Evolutionary conservation across 331 rosid species (phyloP), one percentile per base, ranked within the genome.

Genomic region (Malus hybrid): DNA sequence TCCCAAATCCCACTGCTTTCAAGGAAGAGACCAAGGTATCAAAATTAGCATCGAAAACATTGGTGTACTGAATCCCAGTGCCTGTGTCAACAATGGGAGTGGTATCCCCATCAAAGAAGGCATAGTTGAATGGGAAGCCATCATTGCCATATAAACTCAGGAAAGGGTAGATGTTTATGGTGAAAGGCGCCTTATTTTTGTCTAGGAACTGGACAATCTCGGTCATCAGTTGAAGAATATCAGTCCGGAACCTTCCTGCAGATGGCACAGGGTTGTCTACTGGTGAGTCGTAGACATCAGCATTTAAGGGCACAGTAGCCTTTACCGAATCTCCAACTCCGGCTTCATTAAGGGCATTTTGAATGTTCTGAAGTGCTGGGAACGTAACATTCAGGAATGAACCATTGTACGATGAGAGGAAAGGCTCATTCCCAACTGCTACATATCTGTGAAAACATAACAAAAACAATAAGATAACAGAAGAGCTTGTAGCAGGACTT

Each of bases 371-470:
- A 28, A 93, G 90, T 29, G 98, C 98, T 19, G 97, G 98, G 9
- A 93, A 52, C 46, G 98, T 93, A 71, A 83, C 27, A 52, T 93
- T 93, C 81, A 93, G 60, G 84, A 93, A 93, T n/a, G 98, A 84
- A 72, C 90, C 90, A 57, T 93, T 93, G 85, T 93, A 93, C 42
- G 98, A 79, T 81, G 87, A 73, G 75, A 93, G 86, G 85, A 93
- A 93, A 75, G 98, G 98, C 77, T 93, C 98, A n/a, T 93, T 93
- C 28, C 98, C 98, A 76, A 93, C 98, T 20, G 98, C 98, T 64
- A 90, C 98, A 81, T 88, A 93, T 80, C 98, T 93, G 85, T 9
- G 11, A 33, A 73, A 84, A 44, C 44, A 65, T 42, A n/a, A 48
- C 12, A 74, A 77, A 52, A 50, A 48, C 70, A n/a, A 29, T 52